Base-by-base conservation (phyloP, 306 rosid genomes). In the Lotus japonicus region DNA sequence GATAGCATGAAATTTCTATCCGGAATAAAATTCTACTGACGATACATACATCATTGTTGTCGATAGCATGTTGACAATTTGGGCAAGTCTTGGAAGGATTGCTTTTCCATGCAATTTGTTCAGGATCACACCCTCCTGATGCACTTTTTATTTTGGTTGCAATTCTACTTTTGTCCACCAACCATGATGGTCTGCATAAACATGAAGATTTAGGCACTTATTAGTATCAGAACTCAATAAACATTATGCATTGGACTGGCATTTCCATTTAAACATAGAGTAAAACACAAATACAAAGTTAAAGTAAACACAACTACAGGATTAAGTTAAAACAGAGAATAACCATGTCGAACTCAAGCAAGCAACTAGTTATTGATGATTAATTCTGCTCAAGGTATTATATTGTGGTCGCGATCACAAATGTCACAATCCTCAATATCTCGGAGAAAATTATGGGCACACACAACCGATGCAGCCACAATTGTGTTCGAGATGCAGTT, bases 141-240 rank as follows among this genome's bases (percentile, higher is more conserved):
- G 97, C 92, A 75, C 84, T 66, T 85, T 81, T 92, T 73, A 89
- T 92, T 81, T 92, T 92, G 15, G 97, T 87, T 4, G 97, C 97
- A 31, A 92, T 83, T 84, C 97, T 82, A 51, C 85, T 85, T 76
- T 88, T 83, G 81, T 92, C 97, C 56, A 87, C 85, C 81, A 87
- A 70, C 94, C 94, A 87, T 17, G 96, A 83, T 33, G 94, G 65
- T 17, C 96, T 89, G 84, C 84, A 75, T 42, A 68, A 44, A 77
- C 48, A 53, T 75, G 15, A 57, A 36, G 63, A 60, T 44, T 60
- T 53, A 16, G 64, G 23, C 42, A 16, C 16, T 54, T 52, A 60
- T 68, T 11, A 51, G 50, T n/a, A 57, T 49, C 73, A 42, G 17
- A 69, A 60, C 11, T 13, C 58, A 31, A 43, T 66, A 43, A 41